Evolutionary conservation across 805 yeast genomes (phyloP), one percentile per base, ranked within the genome.

Genomic region (Wickerhamomyces queroliae): DNA sequence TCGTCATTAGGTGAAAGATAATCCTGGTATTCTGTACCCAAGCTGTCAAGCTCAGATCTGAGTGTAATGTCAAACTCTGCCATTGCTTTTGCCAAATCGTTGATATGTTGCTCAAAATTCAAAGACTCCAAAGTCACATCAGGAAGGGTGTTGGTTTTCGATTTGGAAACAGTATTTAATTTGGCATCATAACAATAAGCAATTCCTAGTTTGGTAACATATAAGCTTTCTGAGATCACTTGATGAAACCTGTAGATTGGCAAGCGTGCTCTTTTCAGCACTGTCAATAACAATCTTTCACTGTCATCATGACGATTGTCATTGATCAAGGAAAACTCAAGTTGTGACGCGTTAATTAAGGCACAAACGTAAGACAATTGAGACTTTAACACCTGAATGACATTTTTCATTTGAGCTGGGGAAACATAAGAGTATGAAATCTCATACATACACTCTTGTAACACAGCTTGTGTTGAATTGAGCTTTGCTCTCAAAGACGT

Each of bases 371-470:
- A 61, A 27, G 61, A 59, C 5, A 61, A 44, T 9, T 67, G 52
- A 1, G 58, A 47, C 22, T 57, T 56, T 16, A 70, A 48, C 13
- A 52, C 47, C 10, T 60, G 55, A 16, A 70, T 56, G 2, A 63
- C 45, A 4, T 62, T 57, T 32, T 63, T 59, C 23, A 72, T 45
- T 32, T 64, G 66, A 7, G 53, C 49, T 19, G 79, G 78, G 0
- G 77, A 63, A 16, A 69, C 49, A 39, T 59, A 67, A 0, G 78
- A 67, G 44, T 68, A 73, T 1, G 78, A 68, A 2, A 72, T 56
- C 46, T 74, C 79, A 43, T 69, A 74, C 3, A 64, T 52, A 44
- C 76, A 70, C 46, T 74, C 78, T 25, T 68, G 63, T 22, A 71
- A 49, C 2, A 67, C 73, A 7, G 62, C 52, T 22, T 61, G 56